Evolutionary conservation across 495 filamentous ascomycete species (phyloP), one percentile per base, ranked within the genome.

Genomic region (Penicillium silybi): DNA sequence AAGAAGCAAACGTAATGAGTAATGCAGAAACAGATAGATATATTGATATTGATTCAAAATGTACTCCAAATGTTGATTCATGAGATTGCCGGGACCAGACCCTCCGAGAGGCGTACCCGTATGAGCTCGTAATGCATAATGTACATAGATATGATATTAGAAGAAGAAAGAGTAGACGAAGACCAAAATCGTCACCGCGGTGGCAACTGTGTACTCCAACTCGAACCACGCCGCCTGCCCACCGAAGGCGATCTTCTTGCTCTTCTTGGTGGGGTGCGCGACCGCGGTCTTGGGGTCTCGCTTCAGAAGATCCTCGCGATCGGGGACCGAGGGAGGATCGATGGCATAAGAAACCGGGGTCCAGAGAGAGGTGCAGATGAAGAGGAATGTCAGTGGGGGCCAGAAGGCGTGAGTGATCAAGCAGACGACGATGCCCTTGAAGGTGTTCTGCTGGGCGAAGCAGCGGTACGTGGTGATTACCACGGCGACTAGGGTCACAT

Each of bases 391-490:
- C 20, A 70, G 45, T 0, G 75, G 75, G 1, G 75, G 75, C 75
- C 74, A 77, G 67, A 73, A 75, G 16, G 70, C 71, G 60, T 78
- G 73, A 0, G 73, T 78, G 35, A 78, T 64, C 26, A 74, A 57
- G 41, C 66, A 75, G 18, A 71, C 43, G 6, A 74, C 58, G 6
- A 68, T 50, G 6, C 61, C 62, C 40, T 58, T 54, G 51, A 67
- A 64, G 37, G 54, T 41, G 42, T 20, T 32, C 16, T 67, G 41
- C 18, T 62, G 44, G 27, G 54, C 50, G 58, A 70, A 71, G 55
- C 70, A 72, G 19, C 64, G 62, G 51, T 67, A 66, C 7, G 64
- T 58, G 2, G 69, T 60, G 38, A 75, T 54, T 11, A 62, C 59
- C 1, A 72, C 69, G 1, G 65, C 74, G 0, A 66, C 52, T 6